Conservation (phyloP, 441 rosid species). For the Dalechampia spathulata region DNA sequence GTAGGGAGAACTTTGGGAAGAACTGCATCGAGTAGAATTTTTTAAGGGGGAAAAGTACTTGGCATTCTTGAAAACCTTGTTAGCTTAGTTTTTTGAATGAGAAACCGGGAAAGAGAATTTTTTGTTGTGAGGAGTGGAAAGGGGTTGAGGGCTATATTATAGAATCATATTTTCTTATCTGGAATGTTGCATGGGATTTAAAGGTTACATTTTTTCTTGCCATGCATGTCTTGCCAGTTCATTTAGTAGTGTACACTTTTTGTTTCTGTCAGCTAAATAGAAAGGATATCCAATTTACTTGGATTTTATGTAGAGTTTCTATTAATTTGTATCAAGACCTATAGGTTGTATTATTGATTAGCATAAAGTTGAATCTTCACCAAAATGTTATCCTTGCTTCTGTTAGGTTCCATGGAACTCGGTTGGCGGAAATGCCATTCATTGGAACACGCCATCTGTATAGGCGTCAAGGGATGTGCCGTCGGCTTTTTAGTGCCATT, state of each 20-base stretch:
- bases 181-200: not conserved
- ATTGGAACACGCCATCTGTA: conserved; percentile 96
- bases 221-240: not conserved
- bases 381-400: conserved; percentile 14
- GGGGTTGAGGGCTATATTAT: not conserved
- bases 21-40: conserved; percentile 1
- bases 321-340: not conserved
- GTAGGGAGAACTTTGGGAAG: not conserved
- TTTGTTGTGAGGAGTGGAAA: not conserved
- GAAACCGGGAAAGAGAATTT: no score
- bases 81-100: no score
- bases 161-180: not conserved
- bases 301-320: no score
- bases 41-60: not conserved
- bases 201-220: not conserved
- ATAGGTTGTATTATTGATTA: not conserved
- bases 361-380: conserved; percentile 13
- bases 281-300: not conserved
- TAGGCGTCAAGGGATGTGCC: conserved; percentile 99
- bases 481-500: conserved; percentile 77
- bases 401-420: conserved; percentile 80
- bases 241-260: not conserved
- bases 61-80: not conserved
- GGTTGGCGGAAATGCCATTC: conserved; percentile 94
- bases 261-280: not conserved